Conservation (phyloP, 164 flowering plant genomes). For the Vitis rupestris region DNA sequence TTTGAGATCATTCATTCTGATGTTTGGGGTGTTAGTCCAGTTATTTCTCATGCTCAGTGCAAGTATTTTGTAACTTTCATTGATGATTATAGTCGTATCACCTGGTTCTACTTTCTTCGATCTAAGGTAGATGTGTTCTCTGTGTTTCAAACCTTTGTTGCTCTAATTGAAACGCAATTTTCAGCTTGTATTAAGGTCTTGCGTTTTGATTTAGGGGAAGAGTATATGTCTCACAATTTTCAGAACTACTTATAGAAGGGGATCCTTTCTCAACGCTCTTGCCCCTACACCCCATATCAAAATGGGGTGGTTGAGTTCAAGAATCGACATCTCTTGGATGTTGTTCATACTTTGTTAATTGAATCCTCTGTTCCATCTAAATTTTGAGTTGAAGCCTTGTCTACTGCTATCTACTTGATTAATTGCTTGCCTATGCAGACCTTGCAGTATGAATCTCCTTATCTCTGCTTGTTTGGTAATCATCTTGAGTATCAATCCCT, state of each 20-base stretch:
- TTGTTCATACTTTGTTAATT: conserved; percentile 5
- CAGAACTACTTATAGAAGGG: conserved; percentile 1
- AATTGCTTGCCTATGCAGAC: background rate
- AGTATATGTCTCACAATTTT: conserved; percentile 1
- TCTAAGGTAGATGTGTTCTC: conserved; percentile 1
- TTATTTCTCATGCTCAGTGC: too few relatives aligned
- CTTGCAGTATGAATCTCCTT: conserved; percentile 1
- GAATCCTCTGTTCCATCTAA: conserved; percentile 8
- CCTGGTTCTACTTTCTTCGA: conserved; percentile 1
- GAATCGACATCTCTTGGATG: conserved; percentile 12
- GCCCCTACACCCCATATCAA: conserved; percentile 12
- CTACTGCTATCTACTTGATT: conserved; percentile 7
- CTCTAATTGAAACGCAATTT: conserved; percentile 4
- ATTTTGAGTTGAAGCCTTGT: conserved; percentile 15
- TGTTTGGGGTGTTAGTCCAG: too few relatives aligned
- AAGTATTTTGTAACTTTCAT: background rate
- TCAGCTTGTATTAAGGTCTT: background rate
- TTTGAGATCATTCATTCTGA: too few relatives aligned
- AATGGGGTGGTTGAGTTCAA: conserved; percentile 16
- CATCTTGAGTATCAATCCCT: conserved; percentile 4
- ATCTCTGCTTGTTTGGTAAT: conserved; percentile 1
- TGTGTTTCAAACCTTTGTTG: background rate
- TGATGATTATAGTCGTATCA: background rate
- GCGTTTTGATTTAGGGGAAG: background rate
- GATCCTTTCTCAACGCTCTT: conserved; percentile 9